Conservation (phyloP, 1,284 basidiomycete genomes). For the Agroathelia rolfsii region DNA sequence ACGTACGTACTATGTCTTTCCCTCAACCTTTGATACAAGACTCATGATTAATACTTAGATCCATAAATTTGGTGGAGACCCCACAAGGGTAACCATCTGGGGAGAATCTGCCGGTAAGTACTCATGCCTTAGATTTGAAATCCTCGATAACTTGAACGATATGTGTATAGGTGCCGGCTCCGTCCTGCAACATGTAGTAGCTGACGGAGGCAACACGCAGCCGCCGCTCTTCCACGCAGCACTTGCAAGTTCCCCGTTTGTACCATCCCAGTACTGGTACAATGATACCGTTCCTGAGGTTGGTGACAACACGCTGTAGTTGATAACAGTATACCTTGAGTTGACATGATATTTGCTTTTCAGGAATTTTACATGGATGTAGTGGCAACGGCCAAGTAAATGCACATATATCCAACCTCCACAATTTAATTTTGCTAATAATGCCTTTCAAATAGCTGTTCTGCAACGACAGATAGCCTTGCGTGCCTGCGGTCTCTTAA, state of each 20-base stretch:
- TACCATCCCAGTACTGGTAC: constrained; percentile 13
- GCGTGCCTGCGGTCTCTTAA: constrained; percentile 18
- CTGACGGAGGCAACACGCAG: constrained; percentile 11
- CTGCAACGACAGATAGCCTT: constrained; percentile 14
- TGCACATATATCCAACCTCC: not conserved
- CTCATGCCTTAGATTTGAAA: not conserved
- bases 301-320: constrained; percentile 4
- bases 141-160: not conserved
- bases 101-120: constrained; percentile 22
- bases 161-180: constrained; percentile 13
- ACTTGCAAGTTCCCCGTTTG: constrained; percentile 12
- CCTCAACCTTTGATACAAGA: not conserved
- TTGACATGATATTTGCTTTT: not conserved
- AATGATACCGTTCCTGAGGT: constrained; percentile 12
- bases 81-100: constrained; percentile 22
- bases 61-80: constrained; percentile 22
- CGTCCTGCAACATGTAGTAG: constrained; percentile 13
- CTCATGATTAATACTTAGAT: constrained; percentile 10
- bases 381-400: constrained; percentile 23
- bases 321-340: not conserved
- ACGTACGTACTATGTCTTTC: constrained; percentile 12
- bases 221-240: constrained; percentile 11
- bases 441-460: constrained; percentile 14
- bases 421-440: not conserved
- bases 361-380: constrained; percentile 26